A percentile compares a stretch with the other conserved stretches of the same genome.
Evolutionary conservation across 2,329 filamentous ascomycete species (phyloP).

Genomic region (Talaromyces sp.): DNA sequence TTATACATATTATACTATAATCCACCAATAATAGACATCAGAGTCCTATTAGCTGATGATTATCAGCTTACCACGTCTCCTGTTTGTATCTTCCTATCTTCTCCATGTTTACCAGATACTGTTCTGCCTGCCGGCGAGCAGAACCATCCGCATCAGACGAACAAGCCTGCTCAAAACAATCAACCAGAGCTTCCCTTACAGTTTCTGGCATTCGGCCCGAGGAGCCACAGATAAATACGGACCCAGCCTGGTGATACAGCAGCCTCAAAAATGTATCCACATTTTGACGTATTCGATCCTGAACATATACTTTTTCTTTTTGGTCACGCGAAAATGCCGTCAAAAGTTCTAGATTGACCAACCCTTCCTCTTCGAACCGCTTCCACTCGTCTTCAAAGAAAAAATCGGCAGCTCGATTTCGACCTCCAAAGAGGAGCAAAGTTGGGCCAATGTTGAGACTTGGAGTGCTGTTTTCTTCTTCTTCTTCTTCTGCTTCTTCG

Average conservation of each 20-base stretch:
- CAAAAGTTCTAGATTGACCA: slow-evolving; percentile 49
- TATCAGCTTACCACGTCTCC: slow-evolving; percentile 59
- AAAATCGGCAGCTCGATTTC: slow-evolving; percentile 70
- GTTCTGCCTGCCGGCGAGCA: slow-evolving; percentile 50
- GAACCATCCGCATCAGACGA: slow-evolving; percentile 29
- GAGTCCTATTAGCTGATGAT: background rate
- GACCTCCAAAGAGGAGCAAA: slow-evolving; percentile 78
- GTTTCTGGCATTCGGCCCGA: slow-evolving; percentile 69
- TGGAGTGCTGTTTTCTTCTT: slow-evolving; percentile 24
- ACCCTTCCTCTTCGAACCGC: slow-evolving; percentile 30
- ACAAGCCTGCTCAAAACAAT: slow-evolving; percentile 47
- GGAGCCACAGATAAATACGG: slow-evolving; percentile 50
- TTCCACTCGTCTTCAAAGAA: slow-evolving; percentile 78
- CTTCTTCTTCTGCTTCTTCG: slow-evolving; percentile 21
- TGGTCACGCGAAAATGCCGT: slow-evolving; percentile 71
- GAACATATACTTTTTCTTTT: slow-evolving; percentile 61
- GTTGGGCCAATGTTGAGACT: slow-evolving; percentile 36
- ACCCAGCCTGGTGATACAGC: slow-evolving; percentile 49
- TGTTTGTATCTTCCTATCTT: slow-evolving; percentile 61
- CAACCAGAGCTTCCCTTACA: slow-evolving; percentile 62
- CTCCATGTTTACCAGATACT: slow-evolving; percentile 55
- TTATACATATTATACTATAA: background rate
- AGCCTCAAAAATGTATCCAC: slow-evolving; percentile 46
- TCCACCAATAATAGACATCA: background rate
- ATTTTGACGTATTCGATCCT: slow-evolving; percentile 56